Percentiles rank a stretch among this genome's conserved stretches.
Conservation (phyloP, 148 eudicot genomes). For the Rhododendron henanense region DNA sequence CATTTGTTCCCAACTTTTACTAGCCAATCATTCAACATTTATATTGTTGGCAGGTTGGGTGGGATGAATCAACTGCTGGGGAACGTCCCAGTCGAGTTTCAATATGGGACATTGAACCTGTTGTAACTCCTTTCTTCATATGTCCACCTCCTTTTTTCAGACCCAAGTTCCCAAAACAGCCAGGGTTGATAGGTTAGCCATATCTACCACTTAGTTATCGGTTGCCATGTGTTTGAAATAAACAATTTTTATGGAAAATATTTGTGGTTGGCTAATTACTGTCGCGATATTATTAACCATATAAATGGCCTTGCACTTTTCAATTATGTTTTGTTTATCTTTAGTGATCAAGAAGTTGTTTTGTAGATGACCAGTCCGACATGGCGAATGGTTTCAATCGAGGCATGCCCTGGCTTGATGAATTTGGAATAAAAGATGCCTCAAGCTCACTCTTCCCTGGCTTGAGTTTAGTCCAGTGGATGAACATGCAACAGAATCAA, state of each 20-base stretch:
- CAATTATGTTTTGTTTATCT: neutral
- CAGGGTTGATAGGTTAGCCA: constrained; percentile 73
- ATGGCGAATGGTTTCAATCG: constrained; percentile 67
- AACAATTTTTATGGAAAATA: neutral
- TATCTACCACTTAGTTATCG: neutral
- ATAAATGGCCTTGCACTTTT: neutral
- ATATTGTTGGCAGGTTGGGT: constrained; percentile 71
- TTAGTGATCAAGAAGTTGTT: neutral
- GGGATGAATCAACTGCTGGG: constrained; percentile 99
- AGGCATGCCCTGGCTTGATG: constrained; percentile 94
- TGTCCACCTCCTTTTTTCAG: constrained; percentile 97
- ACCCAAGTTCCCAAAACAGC: constrained; percentile 77
- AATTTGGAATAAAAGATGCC: constrained; percentile 73
- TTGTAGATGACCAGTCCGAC: constrained; percentile 70
- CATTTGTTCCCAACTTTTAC: neutral
- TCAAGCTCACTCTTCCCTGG: constrained; percentile 85
- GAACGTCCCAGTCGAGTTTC: constrained; percentile 95
- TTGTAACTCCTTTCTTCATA: constrained; percentile 91
- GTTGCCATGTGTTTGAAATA: neutral
- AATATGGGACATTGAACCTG: constrained; percentile 95
- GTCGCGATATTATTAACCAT: neutral
- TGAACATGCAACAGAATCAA: constrained; percentile 93
- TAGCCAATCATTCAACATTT: neutral
- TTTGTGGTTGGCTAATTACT: neutral
- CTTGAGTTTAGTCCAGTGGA: constrained; percentile 91